Evolutionary conservation across 2,329 filamentous ascomycete species (phyloP), one percentile per base, ranked within the genome.

Genomic region (Graphilbum fragrans): DNA sequence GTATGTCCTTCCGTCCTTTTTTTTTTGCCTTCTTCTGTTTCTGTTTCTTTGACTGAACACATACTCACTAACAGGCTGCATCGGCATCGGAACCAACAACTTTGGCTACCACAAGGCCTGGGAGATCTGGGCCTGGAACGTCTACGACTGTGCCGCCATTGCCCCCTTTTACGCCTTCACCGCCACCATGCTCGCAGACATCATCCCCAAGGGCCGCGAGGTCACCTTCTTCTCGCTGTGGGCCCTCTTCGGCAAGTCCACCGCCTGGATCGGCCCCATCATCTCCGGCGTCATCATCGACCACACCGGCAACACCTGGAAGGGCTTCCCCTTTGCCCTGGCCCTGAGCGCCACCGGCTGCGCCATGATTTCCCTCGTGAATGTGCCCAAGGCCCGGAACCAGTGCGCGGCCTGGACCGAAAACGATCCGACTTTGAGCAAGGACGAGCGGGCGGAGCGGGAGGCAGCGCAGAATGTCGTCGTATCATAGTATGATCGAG

Each of bases 221-320:
- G 37, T 38, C 27, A 38, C 37, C 37, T 38, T 38, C 12, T 38
- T 38, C 19, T 38, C 37, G 19, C 37, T 38, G 3, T 38, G 37
- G 37, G 37, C 37, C 3, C 27, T 38, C 14, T 38, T 38, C 17
- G 37, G 37, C 2, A 38, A 38, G n/a, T 38, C 37, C 11, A 38
- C 37, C 4, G 37, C 37, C 19, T 38, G 37, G 37, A 38, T 38
- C 16, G 37, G 37, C 5, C 37, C 37, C 18, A 38, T 38, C 27
- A 38, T 38, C 8, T 38, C 37, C 14, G 37, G 37, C 27, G 37
- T 38, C 27, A 38, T 38, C 12, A 38, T 38, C 39, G 39, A 41
- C 18, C 38, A 35, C 21, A 39, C 38, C 10, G 38, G 38, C 3
- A 39, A 32, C 19, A 39, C 38, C 16, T 39, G 38, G 38, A 39